Conservation (phyloP, 352 stramenopile genomes). For the Vaucheria bursata region DNA sequence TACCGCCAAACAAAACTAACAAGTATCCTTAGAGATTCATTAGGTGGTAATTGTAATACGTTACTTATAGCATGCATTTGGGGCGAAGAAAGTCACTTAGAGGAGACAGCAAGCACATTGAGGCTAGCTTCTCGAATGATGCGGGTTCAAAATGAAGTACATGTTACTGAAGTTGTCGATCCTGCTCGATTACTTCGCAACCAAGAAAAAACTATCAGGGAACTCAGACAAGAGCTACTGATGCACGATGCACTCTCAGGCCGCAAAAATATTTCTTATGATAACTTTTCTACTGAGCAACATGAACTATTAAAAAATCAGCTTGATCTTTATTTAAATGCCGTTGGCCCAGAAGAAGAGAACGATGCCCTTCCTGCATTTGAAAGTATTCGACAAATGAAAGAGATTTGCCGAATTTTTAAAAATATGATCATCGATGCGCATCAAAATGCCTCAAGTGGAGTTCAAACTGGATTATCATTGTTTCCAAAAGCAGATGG, state of each 20-base stretch:
- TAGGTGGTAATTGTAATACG: conserved; percentile 89
- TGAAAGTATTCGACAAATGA: conserved; percentile 74
- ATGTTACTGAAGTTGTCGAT: conserved; percentile 68
- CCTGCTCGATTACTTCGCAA: conserved; percentile 69
- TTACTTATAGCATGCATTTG: conserved; percentile 87
- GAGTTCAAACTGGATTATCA: not conserved
- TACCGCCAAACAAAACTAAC: conserved; percentile 78
- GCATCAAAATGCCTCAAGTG: conserved; percentile 46
- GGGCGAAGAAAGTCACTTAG: conserved; percentile 75
- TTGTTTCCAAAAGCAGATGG: not conserved
- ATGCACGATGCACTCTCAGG: conserved; percentile 86
- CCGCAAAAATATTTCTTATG: conserved; percentile 55
- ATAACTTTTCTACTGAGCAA: conserved; percentile 73
- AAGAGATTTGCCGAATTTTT: conserved; percentile 79
- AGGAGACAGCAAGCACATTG: conserved; percentile 83
- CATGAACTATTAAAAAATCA: conserved; percentile 66
- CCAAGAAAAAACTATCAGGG: conserved; percentile 77
- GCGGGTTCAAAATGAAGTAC: conserved; percentile 76
- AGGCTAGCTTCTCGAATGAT: conserved; percentile 84
- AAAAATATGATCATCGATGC: conserved; percentile 67
- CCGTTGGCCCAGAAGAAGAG: conserved; percentile 56
- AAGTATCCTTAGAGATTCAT: conserved; percentile 72
- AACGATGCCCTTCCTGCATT: conserved; percentile 65
- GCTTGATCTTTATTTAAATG: conserved; percentile 64
- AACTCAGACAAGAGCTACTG: conserved; percentile 80